Evolutionary conservation across 2,329 filamentous ascomycete genomes (phyloP).

Genomic region (Neofusicoccum sp.): DNA sequence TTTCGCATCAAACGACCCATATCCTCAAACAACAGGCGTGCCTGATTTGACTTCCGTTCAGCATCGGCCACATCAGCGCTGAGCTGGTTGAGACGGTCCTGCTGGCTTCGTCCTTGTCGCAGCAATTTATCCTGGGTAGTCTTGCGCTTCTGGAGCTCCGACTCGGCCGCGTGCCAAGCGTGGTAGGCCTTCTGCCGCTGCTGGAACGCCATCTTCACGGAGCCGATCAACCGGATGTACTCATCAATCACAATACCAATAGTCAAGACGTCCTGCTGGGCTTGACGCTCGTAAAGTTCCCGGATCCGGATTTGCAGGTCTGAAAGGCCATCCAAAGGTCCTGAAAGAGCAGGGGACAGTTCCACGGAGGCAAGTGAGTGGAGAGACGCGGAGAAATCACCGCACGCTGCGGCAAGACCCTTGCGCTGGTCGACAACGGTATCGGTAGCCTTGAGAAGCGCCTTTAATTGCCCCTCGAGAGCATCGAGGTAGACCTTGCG

Average conservation of each 20-base stretch:
- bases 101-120: conserved; percentile 90
- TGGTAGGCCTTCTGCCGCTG: conserved; percentile 96
- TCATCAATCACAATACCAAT: conserved; percentile 98
- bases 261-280: conserved; percentile 93
- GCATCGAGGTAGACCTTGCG: conserved; percentile 93
- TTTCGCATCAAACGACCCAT: conserved; percentile 92
- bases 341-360: conserved; percentile 83
- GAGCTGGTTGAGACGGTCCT: conserved; percentile 91
- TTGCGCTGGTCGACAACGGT: conserved; percentile 90
- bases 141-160: conserved; percentile 88
- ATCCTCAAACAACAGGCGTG: conserved; percentile 88
- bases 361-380: conserved; percentile 91
- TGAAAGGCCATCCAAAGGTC: conserved; percentile 86
- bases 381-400: conserved; percentile 91
- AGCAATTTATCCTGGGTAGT: conserved; percentile 90
- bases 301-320: conserved; percentile 92
- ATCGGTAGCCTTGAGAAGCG: conserved; percentile 90
- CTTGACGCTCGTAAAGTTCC: conserved; percentile 94
- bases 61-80: conserved; percentile 93
- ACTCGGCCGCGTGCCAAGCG: conserved; percentile 88
- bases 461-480: conserved; percentile 86
- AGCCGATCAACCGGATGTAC: conserved; percentile 94
- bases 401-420: conserved; percentile 88
- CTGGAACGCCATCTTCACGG: conserved; percentile 88
- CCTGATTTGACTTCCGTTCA: conserved; percentile 89